Evolutionary conservation across 208 protist genomes (phyloP).

Genomic region (Acanthamoeba castellanii): DNA sequence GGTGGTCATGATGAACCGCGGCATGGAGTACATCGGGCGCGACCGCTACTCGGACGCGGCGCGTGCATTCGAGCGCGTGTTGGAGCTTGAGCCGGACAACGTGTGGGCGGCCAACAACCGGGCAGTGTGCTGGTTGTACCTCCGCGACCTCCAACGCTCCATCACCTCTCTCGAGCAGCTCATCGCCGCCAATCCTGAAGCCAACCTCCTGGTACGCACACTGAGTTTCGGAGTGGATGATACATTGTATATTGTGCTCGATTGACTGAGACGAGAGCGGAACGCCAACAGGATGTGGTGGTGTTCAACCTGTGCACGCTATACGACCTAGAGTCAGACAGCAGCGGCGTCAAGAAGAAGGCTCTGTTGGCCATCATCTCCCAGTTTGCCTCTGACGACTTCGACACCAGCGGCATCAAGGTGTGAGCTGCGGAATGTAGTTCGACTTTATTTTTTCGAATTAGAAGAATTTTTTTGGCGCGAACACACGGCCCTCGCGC

Average conservation of each 20-base stretch:
- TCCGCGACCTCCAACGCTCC: constrained; percentile 3
- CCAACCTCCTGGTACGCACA: not conserved
- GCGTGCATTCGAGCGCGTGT: constrained; percentile 11
- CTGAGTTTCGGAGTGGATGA: not conserved
- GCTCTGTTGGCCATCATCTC: constrained; percentile 22
- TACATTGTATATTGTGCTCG: not conserved
- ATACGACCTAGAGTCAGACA: constrained; percentile 53
- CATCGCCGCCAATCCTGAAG: constrained; percentile 10
- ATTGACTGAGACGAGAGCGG: no score
- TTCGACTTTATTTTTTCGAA: not conserved
- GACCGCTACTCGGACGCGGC: constrained; percentile 47
- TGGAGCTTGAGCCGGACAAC: constrained; percentile 44
- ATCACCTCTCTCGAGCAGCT: constrained; percentile 50
- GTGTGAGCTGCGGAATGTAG: not conserved
- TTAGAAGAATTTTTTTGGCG: not conserved
- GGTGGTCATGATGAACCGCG: constrained; percentile 57
- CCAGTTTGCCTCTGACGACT: constrained; percentile 59
- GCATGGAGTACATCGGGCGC: not conserved
- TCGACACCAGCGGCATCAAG: constrained; percentile 43
- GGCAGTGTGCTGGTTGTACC: constrained; percentile 46
- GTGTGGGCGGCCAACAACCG: constrained; percentile 65
- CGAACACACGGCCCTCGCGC: not conserved
- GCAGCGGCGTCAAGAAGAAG: constrained; percentile 63
- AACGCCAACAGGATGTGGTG: not conserved
- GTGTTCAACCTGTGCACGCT: constrained; percentile 74